A percentile compares a stretch with the other conserved stretches of the same genome.
Evolutionary conservation across 805 yeast genomes (phyloP).

Genomic region (Zygoascus biomembranicola): DNA sequence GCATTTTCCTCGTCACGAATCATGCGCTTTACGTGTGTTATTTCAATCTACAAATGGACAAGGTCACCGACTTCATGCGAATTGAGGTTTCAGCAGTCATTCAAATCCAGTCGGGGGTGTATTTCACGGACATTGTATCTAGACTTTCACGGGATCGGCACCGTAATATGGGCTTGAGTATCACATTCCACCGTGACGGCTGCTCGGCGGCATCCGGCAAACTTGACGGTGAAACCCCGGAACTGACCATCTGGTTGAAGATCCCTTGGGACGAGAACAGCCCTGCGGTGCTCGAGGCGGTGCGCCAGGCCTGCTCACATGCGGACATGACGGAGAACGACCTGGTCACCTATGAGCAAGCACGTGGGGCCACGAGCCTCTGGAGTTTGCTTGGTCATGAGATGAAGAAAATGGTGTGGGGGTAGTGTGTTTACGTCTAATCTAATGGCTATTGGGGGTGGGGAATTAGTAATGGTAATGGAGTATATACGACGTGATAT

Average conservation of each 20-base stretch:
- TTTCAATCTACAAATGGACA: constrained; percentile 16
- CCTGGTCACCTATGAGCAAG: constrained; percentile 31
- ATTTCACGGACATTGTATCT: constrained; percentile 16
- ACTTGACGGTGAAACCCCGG: not conserved
- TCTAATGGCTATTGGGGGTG: too few species aligned
- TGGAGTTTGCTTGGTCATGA: constrained; percentile 31
- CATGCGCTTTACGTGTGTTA: constrained; percentile 21
- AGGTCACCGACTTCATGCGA: constrained; percentile 15
- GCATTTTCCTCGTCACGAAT: constrained; percentile 24
- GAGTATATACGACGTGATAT: too few species aligned
- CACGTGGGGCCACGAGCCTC: constrained; percentile 27
- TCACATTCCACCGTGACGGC: constrained; percentile 20
- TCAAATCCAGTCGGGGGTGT: constrained; percentile 19
- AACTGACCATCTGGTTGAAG: constrained; percentile 8
- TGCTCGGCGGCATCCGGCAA: constrained; percentile 5
- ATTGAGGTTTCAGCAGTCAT: constrained; percentile 6
- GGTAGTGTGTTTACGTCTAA: too few species aligned
- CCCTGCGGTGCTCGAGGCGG: constrained; percentile 1
- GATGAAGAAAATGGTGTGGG: constrained; percentile 35
- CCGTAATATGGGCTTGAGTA: constrained; percentile 17
- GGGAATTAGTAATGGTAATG: too few species aligned
- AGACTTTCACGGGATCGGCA: constrained; percentile 13
- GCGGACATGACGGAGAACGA: constrained; percentile 26
- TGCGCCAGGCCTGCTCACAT: constrained; percentile 9
- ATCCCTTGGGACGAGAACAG: constrained; percentile 5